Base-by-base conservation (phyloP, 2,329 filamentous ascomycete genomes). In the Graphiopsis chlorocephala region DNA sequence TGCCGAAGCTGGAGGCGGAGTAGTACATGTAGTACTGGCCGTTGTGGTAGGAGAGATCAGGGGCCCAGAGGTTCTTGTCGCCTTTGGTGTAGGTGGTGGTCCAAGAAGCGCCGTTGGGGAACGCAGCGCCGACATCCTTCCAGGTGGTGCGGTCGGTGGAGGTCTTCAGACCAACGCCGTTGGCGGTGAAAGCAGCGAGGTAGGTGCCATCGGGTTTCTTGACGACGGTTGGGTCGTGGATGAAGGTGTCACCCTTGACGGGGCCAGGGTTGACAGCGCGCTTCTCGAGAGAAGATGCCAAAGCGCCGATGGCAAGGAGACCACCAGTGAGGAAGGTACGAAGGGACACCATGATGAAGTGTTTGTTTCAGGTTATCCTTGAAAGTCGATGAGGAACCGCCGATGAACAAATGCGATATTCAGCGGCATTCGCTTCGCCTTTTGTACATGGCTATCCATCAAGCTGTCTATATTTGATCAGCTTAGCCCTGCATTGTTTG, bases 1-100 rank as follows among this genome's bases (percentile, higher is more conserved):
- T 82, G 0, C 87, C 87, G 67, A 88, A 89, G 0, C 82, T 79
- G 42, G 83, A 86, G 20, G 89, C 86, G 1, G 84, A 80, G 75
- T 90, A 89, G 81, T 88, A 90, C 20, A 86, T 75, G 70, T 89
- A 84, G 77, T 89, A 91, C 0, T 80, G 79, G 63, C 77, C 78
- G 66, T 83, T 83, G 20, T 90, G 79, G n/a, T 84, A 77, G 26
- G 78, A 75, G 15, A 88, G 84, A 68, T 90, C 88, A 0, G 89
- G 89, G 1, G 88, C 88, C 83, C 83, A 85, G 15, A 63, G 31
- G 61, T 63, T 63, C 61, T 57, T 63, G 52, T 63, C 61, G 52
- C 61, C 61, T 4, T 63, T 56, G 25, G 61, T 63, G 35, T 63
- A 63, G 25, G 61, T 63, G 31, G 61, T 63, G 10, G 61, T 63